Base-by-base conservation (phyloP, 2,329 filamentous ascomycete genomes). In the Epichloe uncinata region DNA sequence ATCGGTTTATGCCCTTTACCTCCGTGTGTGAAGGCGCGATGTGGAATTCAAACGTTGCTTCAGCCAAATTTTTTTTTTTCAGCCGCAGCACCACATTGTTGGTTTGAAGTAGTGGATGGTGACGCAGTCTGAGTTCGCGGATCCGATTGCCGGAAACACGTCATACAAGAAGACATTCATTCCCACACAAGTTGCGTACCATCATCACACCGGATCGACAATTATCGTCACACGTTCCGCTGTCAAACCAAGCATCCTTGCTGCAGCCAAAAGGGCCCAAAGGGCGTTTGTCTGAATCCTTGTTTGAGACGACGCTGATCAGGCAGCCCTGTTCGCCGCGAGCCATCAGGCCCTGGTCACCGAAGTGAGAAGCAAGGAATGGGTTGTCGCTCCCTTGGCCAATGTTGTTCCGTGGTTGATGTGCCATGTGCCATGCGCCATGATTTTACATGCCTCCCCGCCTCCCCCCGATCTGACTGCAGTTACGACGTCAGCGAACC, bases 401-500 rank as follows among this genome's bases (percentile, higher is more conserved):
- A 22, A 22, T 8, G 16, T 18, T 18, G 9, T 12, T 41, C 16
- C 22, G 16, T 41, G 15, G 22, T 34, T 37, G 30, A 37, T 43
- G 30, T 26, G 34, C 47, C 47, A 12, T 48, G 30, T 40, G 40
- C 47, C 38, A n/a, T n/a, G n/a, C n/a, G n/a, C n/a, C n/a, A 30
- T 26, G 15, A n/a, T 42, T 9, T 41, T 42, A 34, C 46, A 42
- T 35, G 30, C 30, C 22, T 30, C 9, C 18, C 15, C 36, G 11
- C 37, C 30, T 26, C 7, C 22, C 12, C 15, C 20, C 18, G 33
- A 18, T 44, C 41, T 42, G 34, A 18, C 37, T n/a, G 34, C 30
- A 41, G 36, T 9, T 9, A 42, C 50, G 42, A 51, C 50, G 46
- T 49, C 50, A 51, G 46, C 45, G 50, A 9, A 33, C 50, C 50